Evolutionary conservation across 306 rosid genomes (phyloP), one percentile per base, ranked within the genome.

Genomic region (Vigna mungo): DNA sequence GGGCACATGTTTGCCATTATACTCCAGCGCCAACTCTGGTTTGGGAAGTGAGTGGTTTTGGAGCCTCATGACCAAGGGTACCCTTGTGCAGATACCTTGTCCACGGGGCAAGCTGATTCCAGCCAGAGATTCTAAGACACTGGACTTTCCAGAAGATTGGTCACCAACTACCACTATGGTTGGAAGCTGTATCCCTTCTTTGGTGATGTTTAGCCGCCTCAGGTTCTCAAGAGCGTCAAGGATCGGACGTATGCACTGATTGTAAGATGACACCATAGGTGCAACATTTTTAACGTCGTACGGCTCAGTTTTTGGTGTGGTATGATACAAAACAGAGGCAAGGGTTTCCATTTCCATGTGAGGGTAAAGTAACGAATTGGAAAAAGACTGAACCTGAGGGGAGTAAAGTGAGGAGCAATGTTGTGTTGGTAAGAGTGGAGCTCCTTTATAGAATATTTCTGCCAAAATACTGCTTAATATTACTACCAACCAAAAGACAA

Each of bases 51-150:
- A 34, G 68, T 61, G 68, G 8, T 34, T 32, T 61, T 61, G 46
- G 23, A 61, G 66, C 43, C 66, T 60, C 20, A 60, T 60, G 41
- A 60, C 4, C 43, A 60, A 88, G 68, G 46, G 39, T 0, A 88
- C 88, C 78, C 94, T 86, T 0, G 91, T 90, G 81, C 91, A 90
- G 1, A 90, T 86, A 0, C 91, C 91, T n/a, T 90, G 91, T 0
- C 94, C 91, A 0, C 90, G 84, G 0, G 94, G 89, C 36, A 90
- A 76, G 68, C 81, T 84, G 6, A 87, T 87, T 39, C 90, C 83
- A 12, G 88, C 87, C 1, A 87, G 65, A 10, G 90, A 85, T 66
- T 87, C 88, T 0, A 87, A 84, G 2, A 87, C 90, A 66, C 92
- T 85, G 3, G 90, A 87, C 18, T 87, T 85, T 0, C 90, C 88